These are phyloP conservation scores for Neonectria faginata DNA, from an alignment of 2,329 filamentous ascomycete genomes.

Conservation along the genomic window DNA sequence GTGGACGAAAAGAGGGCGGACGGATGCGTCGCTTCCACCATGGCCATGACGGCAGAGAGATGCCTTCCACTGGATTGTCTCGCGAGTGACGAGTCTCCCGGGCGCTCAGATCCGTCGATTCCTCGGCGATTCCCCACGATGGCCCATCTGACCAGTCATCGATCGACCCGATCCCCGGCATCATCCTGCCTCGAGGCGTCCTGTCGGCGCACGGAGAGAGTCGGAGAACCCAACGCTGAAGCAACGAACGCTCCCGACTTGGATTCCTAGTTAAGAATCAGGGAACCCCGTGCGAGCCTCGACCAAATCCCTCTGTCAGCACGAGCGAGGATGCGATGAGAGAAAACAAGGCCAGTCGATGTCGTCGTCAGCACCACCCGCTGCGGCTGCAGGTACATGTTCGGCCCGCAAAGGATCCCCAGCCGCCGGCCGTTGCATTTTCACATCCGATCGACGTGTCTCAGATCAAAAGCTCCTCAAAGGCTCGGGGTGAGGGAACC, in stretches of 20 bases:
- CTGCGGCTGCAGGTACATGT: constrained; percentile 30
- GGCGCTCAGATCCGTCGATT: constrained; percentile 23
- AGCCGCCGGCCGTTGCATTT: constrained; percentile 2
- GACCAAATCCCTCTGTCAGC: background rate
- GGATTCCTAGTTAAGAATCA: constrained; percentile 35
- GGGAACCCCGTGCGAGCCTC: background rate
- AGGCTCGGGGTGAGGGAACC: constrained; percentile 4
- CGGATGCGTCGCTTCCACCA: background rate
- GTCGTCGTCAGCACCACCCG: constrained; percentile 28
- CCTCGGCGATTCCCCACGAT: constrained; percentile 21
- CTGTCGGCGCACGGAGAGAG: constrained; percentile 36
- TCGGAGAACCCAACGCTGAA: constrained; percentile 28
- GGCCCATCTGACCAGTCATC: constrained; percentile 3
- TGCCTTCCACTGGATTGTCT: background rate
- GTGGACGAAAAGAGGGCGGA: background rate
- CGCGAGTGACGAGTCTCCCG: background rate
- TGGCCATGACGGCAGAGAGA: constrained; percentile 3
- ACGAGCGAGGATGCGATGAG: constrained; percentile 8
- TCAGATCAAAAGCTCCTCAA: constrained; percentile 23
- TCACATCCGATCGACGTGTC: constrained; percentile 20
- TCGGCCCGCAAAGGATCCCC: constrained; percentile 9
- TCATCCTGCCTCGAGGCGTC: constrained; percentile 13
- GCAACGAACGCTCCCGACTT: constrained; percentile 26
- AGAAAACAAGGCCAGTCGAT: constrained; percentile 1
- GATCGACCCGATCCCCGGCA: constrained; percentile 26